Percentiles rank a stretch among this genome's conserved stretches.
Evolutionary conservation across 441 rosid genomes (phyloP).

Genomic region (Theobroma grandiflorum): DNA sequence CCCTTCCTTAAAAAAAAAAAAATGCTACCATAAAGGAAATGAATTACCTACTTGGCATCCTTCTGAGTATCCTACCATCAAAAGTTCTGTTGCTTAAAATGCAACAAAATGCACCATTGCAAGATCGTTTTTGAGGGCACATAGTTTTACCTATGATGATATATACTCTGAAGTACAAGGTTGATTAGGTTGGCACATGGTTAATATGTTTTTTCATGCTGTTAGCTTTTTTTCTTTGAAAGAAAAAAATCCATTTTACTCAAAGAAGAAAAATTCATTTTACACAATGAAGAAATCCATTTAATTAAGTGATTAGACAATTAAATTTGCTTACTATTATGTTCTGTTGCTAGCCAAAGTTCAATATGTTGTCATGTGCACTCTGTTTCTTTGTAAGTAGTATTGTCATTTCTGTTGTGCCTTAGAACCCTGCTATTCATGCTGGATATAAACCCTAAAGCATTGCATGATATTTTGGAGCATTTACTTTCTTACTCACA

Average conservation of each 20-base stretch:
- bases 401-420: constrained; percentile 4
- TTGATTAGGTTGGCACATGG: neutral
- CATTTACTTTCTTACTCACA: constrained; percentile 8
- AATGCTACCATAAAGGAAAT: neutral
- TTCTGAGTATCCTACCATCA: neutral
- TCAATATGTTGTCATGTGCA: neutral
- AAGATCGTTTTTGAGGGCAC: neutral
- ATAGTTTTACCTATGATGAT: neutral
- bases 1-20: too few species aligned
- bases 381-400: neutral
- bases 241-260: neutral
- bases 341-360: neutral
- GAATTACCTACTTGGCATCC: neutral
- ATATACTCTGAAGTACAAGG: neutral
- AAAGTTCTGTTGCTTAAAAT: neutral
- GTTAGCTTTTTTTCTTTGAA: neutral
- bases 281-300: neutral
- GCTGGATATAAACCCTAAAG: neutral
- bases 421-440: neutral
- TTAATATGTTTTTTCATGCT: too few species aligned
- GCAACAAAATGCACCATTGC: neutral
- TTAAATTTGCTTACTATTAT: neutral
- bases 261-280: too few species aligned
- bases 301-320: neutral
- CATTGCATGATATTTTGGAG: neutral